phyloP scores from a whole-genome alignment of 73 alveolate genomes.

The Paramecium caudatum region DNA sequence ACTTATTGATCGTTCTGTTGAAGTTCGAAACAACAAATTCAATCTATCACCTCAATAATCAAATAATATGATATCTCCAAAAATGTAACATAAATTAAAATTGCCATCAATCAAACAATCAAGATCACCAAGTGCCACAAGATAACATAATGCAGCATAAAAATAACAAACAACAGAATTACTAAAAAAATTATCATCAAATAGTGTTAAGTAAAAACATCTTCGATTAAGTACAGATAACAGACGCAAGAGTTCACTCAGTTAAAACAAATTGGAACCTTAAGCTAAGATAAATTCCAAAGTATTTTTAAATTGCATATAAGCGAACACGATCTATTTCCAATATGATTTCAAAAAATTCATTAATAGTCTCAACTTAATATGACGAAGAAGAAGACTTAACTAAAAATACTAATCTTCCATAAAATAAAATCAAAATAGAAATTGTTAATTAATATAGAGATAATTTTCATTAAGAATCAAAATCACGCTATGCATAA shows the following conservation, averaged over 20 bases:
- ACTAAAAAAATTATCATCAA: neutral
- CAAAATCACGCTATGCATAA: neutral
- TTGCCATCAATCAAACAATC: conserved; percentile 37
- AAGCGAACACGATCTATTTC: conserved; percentile 58
- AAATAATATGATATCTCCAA: conserved; percentile 7
- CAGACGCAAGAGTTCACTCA: conserved; percentile 15
- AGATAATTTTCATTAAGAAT: neutral
- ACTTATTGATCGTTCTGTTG: conserved; percentile 31
- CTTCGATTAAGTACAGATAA: neutral
- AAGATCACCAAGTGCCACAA: conserved; percentile 32
- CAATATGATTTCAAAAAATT: conserved; percentile 58
- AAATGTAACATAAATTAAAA: neutral
- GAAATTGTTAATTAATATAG: neutral
- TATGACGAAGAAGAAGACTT: conserved; percentile 30
- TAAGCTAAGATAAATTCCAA: conserved; percentile 20
- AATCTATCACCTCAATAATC: neutral
- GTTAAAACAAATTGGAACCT: conserved; percentile 32
- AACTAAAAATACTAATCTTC: neutral
- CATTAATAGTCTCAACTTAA: neutral
- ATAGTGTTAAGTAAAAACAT: neutral
- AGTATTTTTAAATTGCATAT: conserved; percentile 9
- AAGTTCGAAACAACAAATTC: neutral
- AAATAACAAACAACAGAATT: neutral
- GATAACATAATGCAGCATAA: neutral
- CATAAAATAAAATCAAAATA: conserved; percentile 5